Evolutionary conservation across 1,284 basidiomycete species (phyloP).

Genomic region (Melanopsichium pennsylvanicum): DNA sequence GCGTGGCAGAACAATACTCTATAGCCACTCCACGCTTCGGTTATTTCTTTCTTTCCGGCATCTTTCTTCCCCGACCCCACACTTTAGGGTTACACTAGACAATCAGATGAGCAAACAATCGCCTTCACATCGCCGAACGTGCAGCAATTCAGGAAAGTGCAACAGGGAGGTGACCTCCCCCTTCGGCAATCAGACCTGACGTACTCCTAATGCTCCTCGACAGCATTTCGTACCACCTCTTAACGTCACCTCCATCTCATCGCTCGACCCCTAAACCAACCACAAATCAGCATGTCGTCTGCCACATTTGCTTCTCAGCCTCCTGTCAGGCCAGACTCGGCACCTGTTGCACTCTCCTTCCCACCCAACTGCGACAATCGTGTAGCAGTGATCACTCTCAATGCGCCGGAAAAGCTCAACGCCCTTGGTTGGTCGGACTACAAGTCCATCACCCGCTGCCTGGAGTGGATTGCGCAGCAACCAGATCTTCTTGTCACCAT

Average conservation of each 20-base stretch:
- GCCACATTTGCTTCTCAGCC: slow-evolving; percentile 15
- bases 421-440: slow-evolving; percentile 34
- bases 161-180: too few relatives aligned
- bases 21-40: slow-evolving; percentile 10
- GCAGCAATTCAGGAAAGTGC: too few relatives aligned
- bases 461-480: slow-evolving; percentile 47
- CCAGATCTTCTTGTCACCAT: slow-evolving; percentile 42
- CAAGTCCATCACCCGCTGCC: slow-evolving; percentile 24
- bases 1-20: slow-evolving; percentile 1
- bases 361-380: slow-evolving; percentile 37
- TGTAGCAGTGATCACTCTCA: slow-evolving; percentile 44
- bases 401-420: slow-evolving; percentile 41
- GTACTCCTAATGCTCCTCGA: neutral
- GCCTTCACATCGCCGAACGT: too few relatives aligned
- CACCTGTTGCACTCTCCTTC: slow-evolving; percentile 42
- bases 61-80: slow-evolving; percentile 4
- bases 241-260: neutral
- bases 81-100: neutral
- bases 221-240: neutral
- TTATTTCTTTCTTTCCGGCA: slow-evolving; percentile 24
- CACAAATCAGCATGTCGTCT: slow-evolving; percentile 2
- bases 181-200: too few relatives aligned
- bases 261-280: neutral
- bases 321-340: slow-evolving; percentile 16
- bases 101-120: neutral